Percentiles rank a stretch among this genome's conserved stretches.
Evolutionary conservation across 2,329 filamentous ascomycete genomes (phyloP).

Genomic region (Trichoderma asperellum): DNA sequence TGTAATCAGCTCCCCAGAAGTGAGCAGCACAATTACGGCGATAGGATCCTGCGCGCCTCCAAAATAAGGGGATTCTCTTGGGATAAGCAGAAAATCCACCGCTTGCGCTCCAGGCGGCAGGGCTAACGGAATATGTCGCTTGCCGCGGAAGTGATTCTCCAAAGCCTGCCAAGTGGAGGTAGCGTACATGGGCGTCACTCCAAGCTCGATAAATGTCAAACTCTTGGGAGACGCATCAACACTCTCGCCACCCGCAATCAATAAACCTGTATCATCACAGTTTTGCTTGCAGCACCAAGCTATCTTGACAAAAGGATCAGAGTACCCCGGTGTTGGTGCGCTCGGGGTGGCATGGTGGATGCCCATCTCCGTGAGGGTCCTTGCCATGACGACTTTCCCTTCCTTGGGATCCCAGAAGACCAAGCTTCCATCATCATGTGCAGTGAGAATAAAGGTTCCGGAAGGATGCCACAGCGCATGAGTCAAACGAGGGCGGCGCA

Average conservation of each 20-base stretch:
- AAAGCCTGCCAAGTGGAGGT: conserved; percentile 90
- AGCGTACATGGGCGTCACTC: conserved; percentile 84
- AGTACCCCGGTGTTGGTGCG: conserved; percentile 59
- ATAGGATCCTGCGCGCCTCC: conserved; percentile 88
- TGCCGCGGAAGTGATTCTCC: conserved; percentile 77
- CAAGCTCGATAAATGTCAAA: conserved; percentile 87
- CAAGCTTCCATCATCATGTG: conserved; percentile 86
- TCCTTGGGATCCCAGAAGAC: conserved; percentile 96
- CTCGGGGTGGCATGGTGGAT: conserved; percentile 67
- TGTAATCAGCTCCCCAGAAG: conserved; percentile 86
- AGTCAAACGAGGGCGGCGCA: conserved; percentile 73
- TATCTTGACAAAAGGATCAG: conserved; percentile 77
- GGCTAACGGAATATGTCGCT: conserved; percentile 69
- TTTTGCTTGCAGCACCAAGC: conserved; percentile 95
- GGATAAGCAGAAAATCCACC: conserved; percentile 80
- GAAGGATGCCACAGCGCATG: conserved; percentile 95
- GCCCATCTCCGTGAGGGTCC: conserved; percentile 75
- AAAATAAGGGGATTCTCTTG: conserved; percentile 82
- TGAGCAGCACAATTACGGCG: conserved; percentile 76
- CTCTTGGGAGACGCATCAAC: conserved; percentile 71
- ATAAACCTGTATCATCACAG: conserved; percentile 86
- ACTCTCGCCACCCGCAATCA: conserved; percentile 81
- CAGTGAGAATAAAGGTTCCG: conserved; percentile 84
- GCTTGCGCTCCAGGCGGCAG: conserved; percentile 79
- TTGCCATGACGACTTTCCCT: conserved; percentile 78